Percentiles rank a stretch among this genome's conserved stretches.
These are phyloP conservation scores for Exophiala xenobiotica DNA, from an alignment of 2,329 filamentous ascomycete species.

Conservation along the genomic window DNA sequence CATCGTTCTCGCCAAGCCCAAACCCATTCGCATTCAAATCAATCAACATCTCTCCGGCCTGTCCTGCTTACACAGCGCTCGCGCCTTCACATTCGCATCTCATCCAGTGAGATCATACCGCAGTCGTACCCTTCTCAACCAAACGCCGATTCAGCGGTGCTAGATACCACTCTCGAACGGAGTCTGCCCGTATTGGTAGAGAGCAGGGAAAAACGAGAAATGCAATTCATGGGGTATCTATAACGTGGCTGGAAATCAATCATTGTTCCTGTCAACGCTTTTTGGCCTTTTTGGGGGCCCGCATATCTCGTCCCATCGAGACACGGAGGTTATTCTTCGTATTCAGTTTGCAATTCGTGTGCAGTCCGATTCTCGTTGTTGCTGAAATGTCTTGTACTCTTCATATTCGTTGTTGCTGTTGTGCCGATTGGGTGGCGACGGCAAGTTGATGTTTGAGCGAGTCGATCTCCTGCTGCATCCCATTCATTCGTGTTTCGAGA, in stretches of 20 bases:
- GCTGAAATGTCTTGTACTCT: background rate
- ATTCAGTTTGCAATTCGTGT: background rate
- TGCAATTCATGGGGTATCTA: conserved; percentile 20
- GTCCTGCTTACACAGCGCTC: no score
- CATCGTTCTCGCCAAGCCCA: no score
- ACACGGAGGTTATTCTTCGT: background rate
- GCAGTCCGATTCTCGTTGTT: background rate
- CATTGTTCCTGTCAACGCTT: conserved; percentile 12
- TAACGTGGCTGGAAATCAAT: conserved; percentile 18
- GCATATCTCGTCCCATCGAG: background rate
- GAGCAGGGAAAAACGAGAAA: no score
- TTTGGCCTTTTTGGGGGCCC: conserved; percentile 2
- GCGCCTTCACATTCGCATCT: no score
- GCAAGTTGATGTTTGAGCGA: conserved; percentile 42
- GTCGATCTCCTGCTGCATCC: conserved; percentile 44
- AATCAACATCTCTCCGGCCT: background rate
- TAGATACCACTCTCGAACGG: no score
- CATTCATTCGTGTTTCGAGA: conserved; percentile 43
- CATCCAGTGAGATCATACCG: background rate
- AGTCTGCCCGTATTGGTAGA: no score
- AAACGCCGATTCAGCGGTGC: no score
- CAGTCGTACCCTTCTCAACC: no score
- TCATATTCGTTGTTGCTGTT: conserved; percentile 19
- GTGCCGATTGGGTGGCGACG: conserved; percentile 16
- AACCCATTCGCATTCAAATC: background rate